Percentiles rank a stretch among this genome's conserved stretches.
phyloP scores from a whole-genome alignment of 306 rosid species.

The apple (Malus domestica) region DNA sequence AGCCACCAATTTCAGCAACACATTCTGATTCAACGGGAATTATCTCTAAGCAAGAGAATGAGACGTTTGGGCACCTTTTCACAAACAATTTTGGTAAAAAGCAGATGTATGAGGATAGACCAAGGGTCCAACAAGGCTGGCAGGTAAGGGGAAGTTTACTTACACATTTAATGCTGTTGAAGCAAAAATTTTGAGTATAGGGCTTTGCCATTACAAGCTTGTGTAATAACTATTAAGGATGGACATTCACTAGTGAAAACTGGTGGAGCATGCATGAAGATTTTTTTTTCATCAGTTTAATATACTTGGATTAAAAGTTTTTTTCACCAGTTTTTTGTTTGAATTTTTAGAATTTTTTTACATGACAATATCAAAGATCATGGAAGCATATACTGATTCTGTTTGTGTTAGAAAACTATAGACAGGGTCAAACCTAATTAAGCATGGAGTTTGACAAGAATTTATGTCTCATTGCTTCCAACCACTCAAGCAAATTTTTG shows the following conservation, averaged over 20 bases:
- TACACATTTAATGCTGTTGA: background rate
- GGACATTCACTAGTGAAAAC: background rate
- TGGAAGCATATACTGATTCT: background rate
- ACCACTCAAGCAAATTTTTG: background rate
- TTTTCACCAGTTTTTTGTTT: background rate
- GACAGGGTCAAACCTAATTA: background rate
- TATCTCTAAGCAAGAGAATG: slow-evolving; percentile 42
- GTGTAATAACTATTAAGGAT: background rate
- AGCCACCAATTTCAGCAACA: slow-evolving; percentile 36
- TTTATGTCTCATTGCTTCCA: background rate
- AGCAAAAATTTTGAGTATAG: background rate
- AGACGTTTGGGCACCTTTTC: slow-evolving; percentile 22
- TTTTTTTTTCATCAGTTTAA: background rate
- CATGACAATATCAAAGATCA: background rate
- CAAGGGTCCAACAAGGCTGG: slow-evolving; percentile 40
- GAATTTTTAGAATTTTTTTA: background rate
- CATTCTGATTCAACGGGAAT: slow-evolving; percentile 24
- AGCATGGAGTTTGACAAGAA: background rate
- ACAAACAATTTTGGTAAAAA: slow-evolving; percentile 25
- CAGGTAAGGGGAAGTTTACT: slow-evolving; percentile 40
- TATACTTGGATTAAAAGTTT: background rate
- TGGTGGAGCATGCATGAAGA: background rate
- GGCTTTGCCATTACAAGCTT: background rate
- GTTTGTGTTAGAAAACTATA: background rate
- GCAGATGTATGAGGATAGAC: slow-evolving; percentile 26